Evolutionary conservation across 768 basidiomycete species (phyloP).

Genomic region (Trametes cubensis): DNA sequence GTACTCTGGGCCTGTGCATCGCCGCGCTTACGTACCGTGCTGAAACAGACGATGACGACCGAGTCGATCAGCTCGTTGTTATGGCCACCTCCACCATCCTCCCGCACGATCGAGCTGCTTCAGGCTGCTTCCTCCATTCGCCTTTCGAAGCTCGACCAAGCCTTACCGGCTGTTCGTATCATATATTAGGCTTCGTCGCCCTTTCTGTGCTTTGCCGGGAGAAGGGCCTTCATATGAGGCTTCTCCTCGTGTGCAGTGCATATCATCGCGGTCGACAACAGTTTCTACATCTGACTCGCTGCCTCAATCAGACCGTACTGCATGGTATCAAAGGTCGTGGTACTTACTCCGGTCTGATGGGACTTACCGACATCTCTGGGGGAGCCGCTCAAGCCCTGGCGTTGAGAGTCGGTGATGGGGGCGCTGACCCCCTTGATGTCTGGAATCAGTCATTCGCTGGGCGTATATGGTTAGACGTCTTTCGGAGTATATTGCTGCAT

Average conservation of each 20-base stretch:
- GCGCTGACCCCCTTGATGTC: conserved; percentile 3
- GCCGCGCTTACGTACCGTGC: conserved; percentile 21
- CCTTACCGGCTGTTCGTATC: background rate
- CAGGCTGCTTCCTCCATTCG: background rate
- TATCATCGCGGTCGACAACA: background rate
- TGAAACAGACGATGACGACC: conserved; percentile 16
- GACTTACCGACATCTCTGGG: background rate
- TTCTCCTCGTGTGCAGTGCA: background rate
- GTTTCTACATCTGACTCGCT: background rate
- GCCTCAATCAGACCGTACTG: conserved; percentile 13
- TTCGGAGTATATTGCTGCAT: too few relatives aligned
- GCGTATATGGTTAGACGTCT: too few relatives aligned
- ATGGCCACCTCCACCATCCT: conserved; percentile 2
- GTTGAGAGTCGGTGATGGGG: background rate
- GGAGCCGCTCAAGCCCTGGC: background rate
- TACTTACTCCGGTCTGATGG: conserved; percentile 7
- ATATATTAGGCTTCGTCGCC: too few relatives aligned
- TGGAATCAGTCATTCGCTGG: background rate
- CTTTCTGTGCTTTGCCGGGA: too few relatives aligned
- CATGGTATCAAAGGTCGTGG: conserved; percentile 6
- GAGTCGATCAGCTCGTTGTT: conserved; percentile 18
- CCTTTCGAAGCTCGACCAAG: background rate
- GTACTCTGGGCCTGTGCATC: conserved; percentile 9
- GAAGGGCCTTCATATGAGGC: too few relatives aligned
- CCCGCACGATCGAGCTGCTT: background rate